These are phyloP conservation scores for Colletotrichum sp. DNA, from an alignment of 2,329 filamentous ascomycete genomes.

Conservation along the genomic window DNA sequence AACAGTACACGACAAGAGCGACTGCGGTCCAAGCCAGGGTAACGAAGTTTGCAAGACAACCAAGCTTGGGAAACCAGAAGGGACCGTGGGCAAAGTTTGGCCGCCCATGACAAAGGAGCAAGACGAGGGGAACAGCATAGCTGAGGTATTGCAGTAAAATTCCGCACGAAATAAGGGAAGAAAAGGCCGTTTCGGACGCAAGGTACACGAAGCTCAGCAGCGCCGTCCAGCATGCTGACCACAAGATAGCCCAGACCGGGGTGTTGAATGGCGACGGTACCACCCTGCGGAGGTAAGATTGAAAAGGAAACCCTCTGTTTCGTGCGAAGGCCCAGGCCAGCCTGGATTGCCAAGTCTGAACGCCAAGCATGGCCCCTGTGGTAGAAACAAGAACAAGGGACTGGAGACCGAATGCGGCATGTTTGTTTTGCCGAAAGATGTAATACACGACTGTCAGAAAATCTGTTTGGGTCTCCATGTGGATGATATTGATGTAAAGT, in stretches of 20 bases:
- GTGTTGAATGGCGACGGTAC: constrained; percentile 26
- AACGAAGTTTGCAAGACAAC: constrained; percentile 26
- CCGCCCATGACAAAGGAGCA: constrained; percentile 26
- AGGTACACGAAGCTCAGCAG: constrained; percentile 31
- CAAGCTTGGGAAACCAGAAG: constrained; percentile 30
- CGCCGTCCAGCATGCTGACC: constrained; percentile 26
- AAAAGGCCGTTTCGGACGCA: constrained; percentile 30
- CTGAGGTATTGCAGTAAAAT: constrained; percentile 31
- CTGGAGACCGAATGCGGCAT: constrained; percentile 27
- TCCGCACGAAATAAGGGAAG: constrained; percentile 28
- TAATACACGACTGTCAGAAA: constrained; percentile 28
- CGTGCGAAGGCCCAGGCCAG: constrained; percentile 32
- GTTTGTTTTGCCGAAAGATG: constrained; percentile 25
- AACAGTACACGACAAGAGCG: constrained; percentile 30
- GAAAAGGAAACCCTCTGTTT: constrained; percentile 28
- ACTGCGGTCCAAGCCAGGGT: constrained; percentile 28
- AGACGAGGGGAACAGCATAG: constrained; percentile 30
- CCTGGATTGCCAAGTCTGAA: constrained; percentile 33
- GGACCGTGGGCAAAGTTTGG: constrained; percentile 29
- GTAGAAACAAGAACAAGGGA: constrained; percentile 26
- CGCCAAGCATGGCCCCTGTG: constrained; percentile 27
- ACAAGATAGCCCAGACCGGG: constrained; percentile 28
- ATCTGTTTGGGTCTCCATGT: constrained; percentile 22
- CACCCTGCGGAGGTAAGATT: constrained; percentile 26
- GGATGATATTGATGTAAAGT: constrained; percentile 29